Evolutionary conservation across 1,139 yeast species (phyloP).

Genomic region (Geotrichum candidum): DNA sequence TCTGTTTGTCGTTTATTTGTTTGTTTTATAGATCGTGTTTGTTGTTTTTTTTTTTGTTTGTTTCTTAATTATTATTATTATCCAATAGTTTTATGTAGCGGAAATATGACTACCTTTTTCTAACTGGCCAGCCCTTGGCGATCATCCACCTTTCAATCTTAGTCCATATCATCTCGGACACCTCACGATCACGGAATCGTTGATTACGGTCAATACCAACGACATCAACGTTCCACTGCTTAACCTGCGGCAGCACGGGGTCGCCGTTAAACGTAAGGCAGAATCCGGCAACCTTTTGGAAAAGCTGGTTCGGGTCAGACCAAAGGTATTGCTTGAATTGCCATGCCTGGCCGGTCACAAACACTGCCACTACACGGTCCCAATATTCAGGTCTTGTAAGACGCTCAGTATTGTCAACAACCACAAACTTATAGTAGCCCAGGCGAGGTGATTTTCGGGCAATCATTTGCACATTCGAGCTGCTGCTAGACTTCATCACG

Average conservation of each 20-base stretch:
- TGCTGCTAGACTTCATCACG: conserved; percentile 41
- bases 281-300: conserved; percentile 80
- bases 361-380: conserved; percentile 87
- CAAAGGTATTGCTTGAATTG: conserved; percentile 86
- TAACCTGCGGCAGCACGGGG: conserved; percentile 64
- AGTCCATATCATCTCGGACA: conserved; percentile 80
- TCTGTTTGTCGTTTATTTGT: conserved; percentile 1
- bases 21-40: conserved; percentile 3
- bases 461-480: conserved; percentile 46
- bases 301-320: conserved; percentile 70
- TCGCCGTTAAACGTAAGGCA: conserved; percentile 75
- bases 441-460: conserved; percentile 53
- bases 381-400: conserved; percentile 94
- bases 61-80: background rate
- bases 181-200: conserved; percentile 84
- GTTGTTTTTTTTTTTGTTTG: background rate
- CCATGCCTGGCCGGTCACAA: conserved; percentile 97
- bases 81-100: background rate
- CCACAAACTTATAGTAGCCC: conserved; percentile 55
- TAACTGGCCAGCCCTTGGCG: conserved; percentile 32
- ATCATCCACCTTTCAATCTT: conserved; percentile 37
- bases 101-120: background rate
- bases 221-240: conserved; percentile 82
- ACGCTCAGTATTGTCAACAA: conserved; percentile 82
- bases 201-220: conserved; percentile 73